phyloP scores from a whole-genome alignment of 2,329 filamentous ascomycete genomes.

The Orbilia ellipsospora region DNA sequence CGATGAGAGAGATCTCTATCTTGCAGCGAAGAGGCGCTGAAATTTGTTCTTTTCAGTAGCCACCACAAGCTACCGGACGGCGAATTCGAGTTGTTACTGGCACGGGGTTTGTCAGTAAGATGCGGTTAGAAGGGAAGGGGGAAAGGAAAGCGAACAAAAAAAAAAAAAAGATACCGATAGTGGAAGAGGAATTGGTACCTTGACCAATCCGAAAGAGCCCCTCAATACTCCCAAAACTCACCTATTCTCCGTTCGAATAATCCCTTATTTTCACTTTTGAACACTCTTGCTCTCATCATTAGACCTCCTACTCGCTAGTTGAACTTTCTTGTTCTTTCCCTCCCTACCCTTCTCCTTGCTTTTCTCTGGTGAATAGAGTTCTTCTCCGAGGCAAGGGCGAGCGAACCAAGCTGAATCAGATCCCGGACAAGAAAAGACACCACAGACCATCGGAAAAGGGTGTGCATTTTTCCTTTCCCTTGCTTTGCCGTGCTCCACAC shows the following conservation, averaged over 20 bases:
- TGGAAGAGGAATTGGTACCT: not conserved
- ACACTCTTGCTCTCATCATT: not conserved
- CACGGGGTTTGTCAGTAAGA: constrained; percentile 17
- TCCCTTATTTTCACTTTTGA: constrained; percentile 9
- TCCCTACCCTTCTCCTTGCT: constrained; percentile 7
- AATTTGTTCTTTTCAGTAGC: constrained; percentile 4
- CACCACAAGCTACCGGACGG: constrained; percentile 13
- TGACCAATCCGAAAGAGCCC: not conserved
- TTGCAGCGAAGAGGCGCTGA: constrained; percentile 29
- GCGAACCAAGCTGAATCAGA: constrained; percentile 37
- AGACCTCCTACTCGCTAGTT: not conserved
- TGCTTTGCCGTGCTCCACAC: constrained; percentile 1
- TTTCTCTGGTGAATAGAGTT: constrained; percentile 10
- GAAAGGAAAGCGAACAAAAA: constrained; percentile 4
- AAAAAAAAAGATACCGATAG: not conserved
- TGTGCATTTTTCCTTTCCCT: constrained; percentile 25
- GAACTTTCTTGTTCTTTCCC: not conserved
- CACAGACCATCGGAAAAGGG: constrained; percentile 51
- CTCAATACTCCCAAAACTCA: not conserved
- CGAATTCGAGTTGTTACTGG: constrained; percentile 12
- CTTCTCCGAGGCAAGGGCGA: constrained; percentile 37
- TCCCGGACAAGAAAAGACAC: constrained; percentile 38
- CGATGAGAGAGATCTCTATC: constrained; percentile 17
- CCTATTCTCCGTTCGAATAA: not conserved
- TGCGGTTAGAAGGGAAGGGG: constrained; percentile 16